These are phyloP conservation scores for Trichoderma sp. DNA, from an alignment of 2,329 filamentous ascomycete species.

Conservation along the genomic window DNA sequence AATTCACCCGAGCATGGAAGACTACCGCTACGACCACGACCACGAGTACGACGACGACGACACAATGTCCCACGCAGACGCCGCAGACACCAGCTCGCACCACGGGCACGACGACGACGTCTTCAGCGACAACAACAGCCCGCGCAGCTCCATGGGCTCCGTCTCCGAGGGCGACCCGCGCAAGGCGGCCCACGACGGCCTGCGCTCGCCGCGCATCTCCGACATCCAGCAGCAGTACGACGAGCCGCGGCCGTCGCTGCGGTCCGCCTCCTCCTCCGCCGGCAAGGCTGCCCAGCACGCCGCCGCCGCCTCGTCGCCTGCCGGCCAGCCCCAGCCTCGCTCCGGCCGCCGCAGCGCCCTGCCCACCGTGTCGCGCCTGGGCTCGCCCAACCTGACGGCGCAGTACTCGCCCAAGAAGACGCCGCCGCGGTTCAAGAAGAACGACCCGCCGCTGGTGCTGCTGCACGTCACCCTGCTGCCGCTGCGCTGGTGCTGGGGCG, in stretches of 20 bases:
- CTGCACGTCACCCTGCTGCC: slow-evolving; percentile 78
- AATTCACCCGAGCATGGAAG: slow-evolving; percentile 41
- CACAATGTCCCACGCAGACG: slow-evolving; percentile 28
- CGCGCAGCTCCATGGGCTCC: slow-evolving; percentile 59
- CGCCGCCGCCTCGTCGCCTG: slow-evolving; percentile 63
- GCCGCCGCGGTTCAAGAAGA: slow-evolving; percentile 59
- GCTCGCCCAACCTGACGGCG: slow-evolving; percentile 55
- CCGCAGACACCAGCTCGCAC: slow-evolving; percentile 53
- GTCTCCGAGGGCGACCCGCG: slow-evolving; percentile 44
- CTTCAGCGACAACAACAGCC: slow-evolving; percentile 61
- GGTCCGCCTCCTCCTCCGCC: slow-evolving; percentile 53
- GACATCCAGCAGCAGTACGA: slow-evolving; percentile 53
- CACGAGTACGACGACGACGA: slow-evolving; percentile 6
- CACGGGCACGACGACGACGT: slow-evolving; percentile 59
- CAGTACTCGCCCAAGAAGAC: slow-evolving; percentile 62
- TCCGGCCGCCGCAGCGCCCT: slow-evolving; percentile 53
- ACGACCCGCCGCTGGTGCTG: slow-evolving; percentile 69
- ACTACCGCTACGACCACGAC: slow-evolving; percentile 21
- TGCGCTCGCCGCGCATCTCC: slow-evolving; percentile 50
- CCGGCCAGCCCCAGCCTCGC: slow-evolving; percentile 58
- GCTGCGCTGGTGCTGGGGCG: slow-evolving; percentile 65
- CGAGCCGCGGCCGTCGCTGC: slow-evolving; percentile 59
- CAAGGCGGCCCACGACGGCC: slow-evolving; percentile 37
- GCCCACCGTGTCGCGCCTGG: slow-evolving; percentile 57
- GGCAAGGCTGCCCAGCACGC: slow-evolving; percentile 73